These are phyloP conservation scores for Hypomontagnella submonticulosa DNA, from an alignment of 495 filamentous ascomycete genomes.

Conservation along the genomic window DNA sequence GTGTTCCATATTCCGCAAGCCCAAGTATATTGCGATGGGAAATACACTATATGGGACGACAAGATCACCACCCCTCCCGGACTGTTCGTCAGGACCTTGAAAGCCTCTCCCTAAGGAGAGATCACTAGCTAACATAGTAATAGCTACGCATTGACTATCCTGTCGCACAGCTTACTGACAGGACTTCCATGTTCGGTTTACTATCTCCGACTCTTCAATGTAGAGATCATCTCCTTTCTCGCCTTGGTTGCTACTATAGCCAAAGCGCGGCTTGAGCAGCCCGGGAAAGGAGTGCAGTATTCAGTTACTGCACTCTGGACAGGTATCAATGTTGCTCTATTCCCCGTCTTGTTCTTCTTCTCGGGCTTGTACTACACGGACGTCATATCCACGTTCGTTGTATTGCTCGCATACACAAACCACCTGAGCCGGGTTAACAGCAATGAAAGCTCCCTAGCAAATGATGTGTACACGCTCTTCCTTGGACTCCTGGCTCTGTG, in stretches of 20 bases:
- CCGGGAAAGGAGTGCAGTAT: background rate
- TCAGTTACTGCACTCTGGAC: constrained; percentile 63
- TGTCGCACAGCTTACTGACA: constrained; percentile 47
- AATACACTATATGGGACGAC: constrained; percentile 85
- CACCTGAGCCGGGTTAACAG: constrained; percentile 59
- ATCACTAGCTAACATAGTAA: background rate
- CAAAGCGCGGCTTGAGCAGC: constrained; percentile 26
- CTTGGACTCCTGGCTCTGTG: constrained; percentile 71
- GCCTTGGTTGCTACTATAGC: constrained; percentile 25
- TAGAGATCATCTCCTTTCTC: constrained; percentile 53
- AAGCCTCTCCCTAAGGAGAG: background rate
- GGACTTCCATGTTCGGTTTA: constrained; percentile 55
- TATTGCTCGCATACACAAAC: constrained; percentile 73
- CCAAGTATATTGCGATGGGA: constrained; percentile 81
- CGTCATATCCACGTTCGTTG: constrained; percentile 72
- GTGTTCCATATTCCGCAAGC: constrained; percentile 95
- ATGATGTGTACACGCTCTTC: constrained; percentile 59
- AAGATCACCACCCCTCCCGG: constrained; percentile 97
- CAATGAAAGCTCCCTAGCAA: constrained; percentile 41
- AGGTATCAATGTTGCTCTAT: constrained; percentile 83
- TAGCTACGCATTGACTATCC: constrained; percentile 67
- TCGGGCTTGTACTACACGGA: constrained; percentile 95
- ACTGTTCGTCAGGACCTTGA: constrained; percentile 64
- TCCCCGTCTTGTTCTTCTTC: constrained; percentile 95
- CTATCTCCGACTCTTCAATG: constrained; percentile 64